Base-by-base conservation (phyloP, 1,139 yeast species). In the Eremothecium sinecaudum region DNA sequence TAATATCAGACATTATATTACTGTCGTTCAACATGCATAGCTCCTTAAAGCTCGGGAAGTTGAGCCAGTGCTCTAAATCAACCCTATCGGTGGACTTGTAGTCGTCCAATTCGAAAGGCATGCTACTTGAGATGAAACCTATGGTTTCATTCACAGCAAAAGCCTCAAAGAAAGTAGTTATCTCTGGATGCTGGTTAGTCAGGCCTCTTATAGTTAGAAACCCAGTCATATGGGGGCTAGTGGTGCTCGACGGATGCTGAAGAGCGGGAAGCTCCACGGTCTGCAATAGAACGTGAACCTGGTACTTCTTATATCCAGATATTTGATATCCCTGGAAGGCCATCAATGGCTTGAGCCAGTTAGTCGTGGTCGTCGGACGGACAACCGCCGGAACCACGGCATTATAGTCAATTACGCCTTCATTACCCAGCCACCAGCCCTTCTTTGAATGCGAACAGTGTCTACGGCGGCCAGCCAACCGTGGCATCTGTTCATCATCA, bases 11-110 rank as follows among this genome's bases (percentile, higher is more conserved):
- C 30, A 59, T 60, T 19, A 53, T 53, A 34, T 53, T 59, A 45
- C 19, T 54, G 54, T 34, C 48, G 38, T 40, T 53, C 40, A 29
- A 56, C 53, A 33, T 48, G 45, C 38, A 50, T 32, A 32, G 51
- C 43, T 40, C 58, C 37, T 57, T 57, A 33, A 65, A 58, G 24
- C 59, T 53, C 26, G 74, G 75, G 47, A 87, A 77, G 47, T 81
- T 72, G 33, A 76, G 69, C 97, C 96, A 87, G 59, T 86, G 95
- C 42, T 76, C 82, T 33, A 82, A 59, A 59, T 86, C 96, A 39
- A 77, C 79, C 37, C 71, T 69, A 35, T 71, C 72, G 27, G 62
- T 64, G 1, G 93, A 44, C 33, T 43, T 47, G 31, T 43, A 48
- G n/a, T 43, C 35, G 13, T 37, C 31, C 25, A 41, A 38, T 75